Evolutionary conservation across 1,284 basidiomycete species (phyloP).

Genomic region (Fistulinella staudtii): DNA sequence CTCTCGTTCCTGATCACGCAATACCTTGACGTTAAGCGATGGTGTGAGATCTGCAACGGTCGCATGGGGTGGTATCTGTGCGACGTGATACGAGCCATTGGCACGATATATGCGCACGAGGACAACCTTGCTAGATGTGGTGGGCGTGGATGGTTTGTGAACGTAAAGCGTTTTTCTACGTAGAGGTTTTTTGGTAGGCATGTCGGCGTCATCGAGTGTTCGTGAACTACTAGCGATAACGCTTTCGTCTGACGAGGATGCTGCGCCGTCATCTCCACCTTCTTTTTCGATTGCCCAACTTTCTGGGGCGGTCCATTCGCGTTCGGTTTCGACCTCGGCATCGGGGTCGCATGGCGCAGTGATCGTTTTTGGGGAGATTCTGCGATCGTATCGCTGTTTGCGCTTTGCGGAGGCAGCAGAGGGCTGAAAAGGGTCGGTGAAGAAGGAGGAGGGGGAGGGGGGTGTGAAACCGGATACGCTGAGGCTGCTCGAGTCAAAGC

Average conservation of each 20-base stretch:
- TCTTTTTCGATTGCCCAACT: conserved; percentile 36
- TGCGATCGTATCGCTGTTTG: conserved; percentile 26
- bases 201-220: conserved; percentile 18
- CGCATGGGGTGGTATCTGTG: conserved; percentile 60
- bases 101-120: conserved; percentile 69
- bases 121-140: conserved; percentile 21
- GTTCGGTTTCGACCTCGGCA: conserved; percentile 7
- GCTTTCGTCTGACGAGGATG: conserved; percentile 32
- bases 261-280: conserved; percentile 21
- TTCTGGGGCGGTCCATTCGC: conserved; percentile 33
- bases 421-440: conserved; percentile 48
- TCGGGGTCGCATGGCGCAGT: conserved; percentile 7
- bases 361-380: conserved; percentile 50
- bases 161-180: conserved; percentile 25
- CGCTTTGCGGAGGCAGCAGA: conserved; percentile 14
- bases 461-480: conserved; percentile 29
- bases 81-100: conserved; percentile 72
- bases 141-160: conserved; percentile 16
- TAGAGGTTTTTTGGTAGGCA: conserved; percentile 15
- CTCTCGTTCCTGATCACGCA: conserved; percentile 46
- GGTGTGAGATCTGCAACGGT: conserved; percentile 71
- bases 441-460: conserved; percentile 34
- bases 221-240: conserved; percentile 17
- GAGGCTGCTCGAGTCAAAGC: conserved; percentile 23
- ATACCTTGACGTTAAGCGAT: conserved; percentile 54